phyloP scores from a whole-genome alignment of 257 asterid species.

The Perilla frutescens region DNA sequence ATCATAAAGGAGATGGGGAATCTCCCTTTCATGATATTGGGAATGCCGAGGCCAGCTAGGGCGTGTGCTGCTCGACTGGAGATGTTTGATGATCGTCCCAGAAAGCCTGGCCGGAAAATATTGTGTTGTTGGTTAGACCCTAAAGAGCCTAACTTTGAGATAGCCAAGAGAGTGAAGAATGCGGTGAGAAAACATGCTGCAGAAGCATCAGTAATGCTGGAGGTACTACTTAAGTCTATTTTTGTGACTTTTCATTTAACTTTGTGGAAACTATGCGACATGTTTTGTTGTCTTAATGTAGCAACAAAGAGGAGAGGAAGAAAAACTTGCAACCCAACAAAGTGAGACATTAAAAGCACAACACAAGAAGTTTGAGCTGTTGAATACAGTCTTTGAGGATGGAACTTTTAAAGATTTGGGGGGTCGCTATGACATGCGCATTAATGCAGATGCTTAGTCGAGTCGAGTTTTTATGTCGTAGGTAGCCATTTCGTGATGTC shows the following conservation, averaged over 20 bases:
- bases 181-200: conserved; percentile 55
- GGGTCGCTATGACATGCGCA: conserved; percentile 37
- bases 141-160: conserved; percentile 62
- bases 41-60: conserved; percentile 94
- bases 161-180: conserved; percentile 53
- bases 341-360: conserved; percentile 51
- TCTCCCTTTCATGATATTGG: conserved; percentile 71
- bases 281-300: conserved; percentile 30
- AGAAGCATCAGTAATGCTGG: conserved; percentile 59
- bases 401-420: conserved; percentile 49
- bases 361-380: conserved; percentile 56
- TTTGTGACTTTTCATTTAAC: not conserved
- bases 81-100: conserved; percentile 88
- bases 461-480: conserved; percentile 12
- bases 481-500: not conserved
- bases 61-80: conserved; percentile 55
- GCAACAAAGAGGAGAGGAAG: conserved; percentile 57
- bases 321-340: conserved; percentile 61
- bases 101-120: conserved; percentile 61
- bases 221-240: conserved; percentile 43
- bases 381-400: conserved; percentile 49
- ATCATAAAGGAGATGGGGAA: conserved; percentile 45
- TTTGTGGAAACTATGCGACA: not conserved
- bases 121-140: conserved; percentile 66
- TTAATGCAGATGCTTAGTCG: conserved; percentile 45